phyloP scores from a whole-genome alignment of 495 filamentous ascomycete genomes.

The Margaritispora aquatica region DNA sequence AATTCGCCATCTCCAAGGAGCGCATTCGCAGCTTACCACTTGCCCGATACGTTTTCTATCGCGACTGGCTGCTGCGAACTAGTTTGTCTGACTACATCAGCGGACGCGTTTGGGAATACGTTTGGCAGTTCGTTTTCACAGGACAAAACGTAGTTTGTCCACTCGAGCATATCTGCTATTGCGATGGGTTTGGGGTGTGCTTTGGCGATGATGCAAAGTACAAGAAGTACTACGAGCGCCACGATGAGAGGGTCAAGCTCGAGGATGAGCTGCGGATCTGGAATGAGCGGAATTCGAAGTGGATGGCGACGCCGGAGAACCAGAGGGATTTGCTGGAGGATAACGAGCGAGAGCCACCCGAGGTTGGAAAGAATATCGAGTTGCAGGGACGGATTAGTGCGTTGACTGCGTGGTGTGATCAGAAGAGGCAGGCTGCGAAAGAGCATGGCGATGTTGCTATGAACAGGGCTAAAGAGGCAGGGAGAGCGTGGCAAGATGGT shows the following conservation, averaged over 20 bases:
- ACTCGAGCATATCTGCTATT: slow-evolving; percentile 63
- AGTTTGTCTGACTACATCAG: slow-evolving; percentile 46
- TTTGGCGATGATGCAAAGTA: slow-evolving; percentile 57
- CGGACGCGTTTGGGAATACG: slow-evolving; percentile 57
- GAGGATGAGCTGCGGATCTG: slow-evolving; percentile 44
- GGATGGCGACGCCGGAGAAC: slow-evolving; percentile 2
- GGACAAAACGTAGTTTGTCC: slow-evolving; percentile 53
- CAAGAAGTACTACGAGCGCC: slow-evolving; percentile 37
- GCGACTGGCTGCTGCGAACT: slow-evolving; percentile 54
- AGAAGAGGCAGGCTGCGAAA: slow-evolving; percentile 10
- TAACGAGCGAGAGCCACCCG: slow-evolving; percentile 11
- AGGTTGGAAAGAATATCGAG: slow-evolving; percentile 9
- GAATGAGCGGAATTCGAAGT: slow-evolving; percentile 24
- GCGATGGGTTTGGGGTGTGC: slow-evolving; percentile 72
- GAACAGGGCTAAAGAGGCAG: slow-evolving; percentile 20
- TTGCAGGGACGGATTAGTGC: slow-evolving; percentile 8
- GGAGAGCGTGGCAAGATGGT: slow-evolving; percentile 17
- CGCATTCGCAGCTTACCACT: slow-evolving; percentile 37
- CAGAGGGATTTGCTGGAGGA: slow-evolving; percentile 4
- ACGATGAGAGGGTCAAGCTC: slow-evolving; percentile 33
- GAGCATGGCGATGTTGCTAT: slow-evolving; percentile 16
- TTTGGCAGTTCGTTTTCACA: slow-evolving; percentile 61
- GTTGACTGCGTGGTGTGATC: slow-evolving; percentile 9
- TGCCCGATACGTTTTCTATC: slow-evolving; percentile 41
- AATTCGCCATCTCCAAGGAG: slow-evolving; percentile 49